Evolutionary conservation across 345 rosid genomes (phyloP).

Genomic region (Salix suchowensis): DNA sequence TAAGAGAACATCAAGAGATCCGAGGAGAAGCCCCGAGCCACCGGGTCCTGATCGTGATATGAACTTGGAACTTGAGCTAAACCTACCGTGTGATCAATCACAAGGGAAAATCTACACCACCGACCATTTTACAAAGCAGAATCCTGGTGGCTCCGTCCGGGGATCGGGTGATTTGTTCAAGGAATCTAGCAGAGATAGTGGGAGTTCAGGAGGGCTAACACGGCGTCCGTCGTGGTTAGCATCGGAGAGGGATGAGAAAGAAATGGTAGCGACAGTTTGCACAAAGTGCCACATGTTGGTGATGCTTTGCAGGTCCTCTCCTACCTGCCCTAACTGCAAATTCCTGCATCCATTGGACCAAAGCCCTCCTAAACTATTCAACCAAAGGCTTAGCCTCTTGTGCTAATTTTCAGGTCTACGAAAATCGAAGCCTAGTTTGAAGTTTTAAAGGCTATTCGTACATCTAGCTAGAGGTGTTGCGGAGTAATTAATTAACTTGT

Average conservation of each 20-base stretch:
- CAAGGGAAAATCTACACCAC: constrained; percentile 5
- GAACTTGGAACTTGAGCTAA: constrained; percentile 77
- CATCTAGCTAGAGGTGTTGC: neutral
- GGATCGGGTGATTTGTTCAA: constrained; percentile 15
- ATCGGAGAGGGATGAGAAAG: constrained; percentile 34
- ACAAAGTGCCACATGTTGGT: constrained; percentile 77
- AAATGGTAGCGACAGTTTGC: constrained; percentile 80
- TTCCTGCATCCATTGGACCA: constrained; percentile 73
- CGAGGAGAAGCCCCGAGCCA: constrained; percentile 33
- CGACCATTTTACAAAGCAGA: constrained; percentile 7
- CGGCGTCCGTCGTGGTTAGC: constrained; percentile 52
- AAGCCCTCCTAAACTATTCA: constrained; percentile 39
- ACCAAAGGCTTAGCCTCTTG: constrained; percentile 49
- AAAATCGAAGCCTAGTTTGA: neutral
- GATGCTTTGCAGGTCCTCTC: constrained; percentile 69
- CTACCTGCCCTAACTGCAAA: constrained; percentile 88
- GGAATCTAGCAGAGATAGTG: constrained; percentile 13
- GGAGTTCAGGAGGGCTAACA: constrained; percentile 15
- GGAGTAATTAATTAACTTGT: neutral
- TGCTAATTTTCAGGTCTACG: constrained; percentile 13
- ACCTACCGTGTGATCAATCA: constrained; percentile 31
- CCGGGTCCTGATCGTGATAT: constrained; percentile 23
- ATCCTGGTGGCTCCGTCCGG: constrained; percentile 5
- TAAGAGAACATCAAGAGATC: constrained; percentile 50
- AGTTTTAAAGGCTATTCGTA: neutral